Evolutionary conservation across 2,329 filamentous ascomycete species (phyloP).

Genomic region (Aspergillus chevalieri): DNA sequence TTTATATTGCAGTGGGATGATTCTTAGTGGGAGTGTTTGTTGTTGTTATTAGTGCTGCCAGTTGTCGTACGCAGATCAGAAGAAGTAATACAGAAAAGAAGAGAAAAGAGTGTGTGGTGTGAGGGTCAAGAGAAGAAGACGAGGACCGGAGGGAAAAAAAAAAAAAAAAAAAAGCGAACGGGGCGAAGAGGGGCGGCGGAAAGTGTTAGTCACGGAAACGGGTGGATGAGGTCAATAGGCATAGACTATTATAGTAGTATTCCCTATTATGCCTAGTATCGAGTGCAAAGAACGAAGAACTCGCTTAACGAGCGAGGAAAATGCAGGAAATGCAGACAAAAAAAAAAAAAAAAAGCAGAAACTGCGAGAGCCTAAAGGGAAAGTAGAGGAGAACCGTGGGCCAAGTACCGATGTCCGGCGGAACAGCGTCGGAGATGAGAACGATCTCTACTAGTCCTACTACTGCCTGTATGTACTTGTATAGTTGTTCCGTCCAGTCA

Average conservation of each 20-base stretch:
- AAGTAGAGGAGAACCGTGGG: not conserved
- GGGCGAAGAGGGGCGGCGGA: slow-evolving; percentile 13
- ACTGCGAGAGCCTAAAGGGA: not conserved
- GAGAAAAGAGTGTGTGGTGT: slow-evolving; percentile 3
- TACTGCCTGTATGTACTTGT: too few relatives aligned
- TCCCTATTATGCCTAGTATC: not conserved
- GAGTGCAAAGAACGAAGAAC: not conserved
- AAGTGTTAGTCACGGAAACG: slow-evolving; percentile 33
- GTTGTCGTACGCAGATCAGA: not conserved
- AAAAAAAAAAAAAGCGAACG: slow-evolving; percentile 8
- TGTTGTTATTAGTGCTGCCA: not conserved
- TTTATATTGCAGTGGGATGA: slow-evolving; percentile 5
- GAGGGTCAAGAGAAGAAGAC: slow-evolving; percentile 9
- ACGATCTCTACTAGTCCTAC: too few relatives aligned
- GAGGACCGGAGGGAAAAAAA: slow-evolving; percentile 18
- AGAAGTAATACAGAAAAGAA: slow-evolving; percentile 8
- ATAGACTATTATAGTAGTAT: not conserved
- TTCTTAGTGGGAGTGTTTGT: not conserved
- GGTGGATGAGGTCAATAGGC: slow-evolving; percentile 5
- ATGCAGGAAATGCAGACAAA: not conserved
- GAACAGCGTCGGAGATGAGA: not conserved
- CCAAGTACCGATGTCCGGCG: not conserved
- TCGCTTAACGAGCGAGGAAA: not conserved
- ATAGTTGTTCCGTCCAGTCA: too few relatives aligned
- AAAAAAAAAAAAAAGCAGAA: not conserved